Percentiles rank a stretch among this genome's conserved stretches.
phyloP scores from a whole-genome alignment of 352 stramenopile genomes.

The Phytophthora vignae region DNA sequence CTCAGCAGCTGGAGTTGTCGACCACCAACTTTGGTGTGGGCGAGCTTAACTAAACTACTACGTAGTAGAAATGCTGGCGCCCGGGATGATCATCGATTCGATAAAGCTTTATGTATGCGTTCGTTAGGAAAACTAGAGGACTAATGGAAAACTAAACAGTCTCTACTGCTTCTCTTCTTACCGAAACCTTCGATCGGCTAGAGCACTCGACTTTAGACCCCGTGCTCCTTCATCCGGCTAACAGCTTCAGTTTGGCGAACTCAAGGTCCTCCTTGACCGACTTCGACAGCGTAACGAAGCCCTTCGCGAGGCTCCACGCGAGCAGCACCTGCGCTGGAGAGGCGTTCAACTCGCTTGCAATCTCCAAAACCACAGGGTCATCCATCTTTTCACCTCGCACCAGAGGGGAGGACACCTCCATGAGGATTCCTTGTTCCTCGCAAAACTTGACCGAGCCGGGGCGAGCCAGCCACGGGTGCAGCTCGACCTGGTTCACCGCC shows the following conservation, averaged over 20 bases:
- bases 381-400: conserved; percentile 51
- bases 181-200: conserved; percentile 54
- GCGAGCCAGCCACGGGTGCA: conserved; percentile 72
- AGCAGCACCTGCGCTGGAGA: conserved; percentile 64
- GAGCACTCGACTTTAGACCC: conserved; percentile 27
- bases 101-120: conserved; percentile 36
- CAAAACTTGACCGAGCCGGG: conserved; percentile 73
- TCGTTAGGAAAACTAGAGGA: conserved; percentile 84
- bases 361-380: conserved; percentile 39
- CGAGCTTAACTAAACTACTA: neutral
- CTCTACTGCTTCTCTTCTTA: too few relatives aligned
- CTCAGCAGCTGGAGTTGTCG: conserved; percentile 4
- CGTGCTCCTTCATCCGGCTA: conserved; percentile 48
- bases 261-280: conserved; percentile 63
- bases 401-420: conserved; percentile 68
- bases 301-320: conserved; percentile 57
- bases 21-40: conserved; percentile 34
- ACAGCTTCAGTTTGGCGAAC: conserved; percentile 42
- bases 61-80: too few relatives aligned
- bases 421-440: conserved; percentile 47
- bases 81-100: neutral
- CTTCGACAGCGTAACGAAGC: conserved; percentile 71
- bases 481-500: conserved; percentile 85
- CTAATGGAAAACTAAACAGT: too few relatives aligned
- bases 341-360: conserved; percentile 49